A percentile compares a stretch with the other conserved stretches of the same genome.
Conservation (phyloP, 2,329 filamentous ascomycete species). For the Elsinoe necatrix region DNA sequence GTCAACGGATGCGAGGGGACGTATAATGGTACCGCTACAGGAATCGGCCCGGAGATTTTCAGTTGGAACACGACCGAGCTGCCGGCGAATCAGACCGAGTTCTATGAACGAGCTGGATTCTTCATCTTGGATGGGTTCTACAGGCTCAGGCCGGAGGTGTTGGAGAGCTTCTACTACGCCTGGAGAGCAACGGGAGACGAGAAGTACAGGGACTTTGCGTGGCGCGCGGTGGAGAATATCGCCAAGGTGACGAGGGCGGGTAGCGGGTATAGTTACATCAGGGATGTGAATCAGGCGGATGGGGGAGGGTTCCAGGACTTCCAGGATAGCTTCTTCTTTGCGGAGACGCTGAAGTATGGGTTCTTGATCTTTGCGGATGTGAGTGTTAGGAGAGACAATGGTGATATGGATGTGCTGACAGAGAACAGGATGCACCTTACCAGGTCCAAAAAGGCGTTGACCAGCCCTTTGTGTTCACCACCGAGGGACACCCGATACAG, state of each 20-base stretch:
- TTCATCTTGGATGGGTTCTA: slow-evolving; percentile 58
- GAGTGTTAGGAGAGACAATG: neutral
- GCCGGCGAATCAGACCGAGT: slow-evolving; percentile 38
- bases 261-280: slow-evolving; percentile 59
- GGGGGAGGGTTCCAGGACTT: slow-evolving; percentile 59
- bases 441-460: slow-evolving; percentile 43
- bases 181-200: slow-evolving; percentile 67
- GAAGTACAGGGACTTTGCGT: slow-evolving; percentile 77
- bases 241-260: slow-evolving; percentile 54
- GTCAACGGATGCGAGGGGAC: slow-evolving; percentile 66
- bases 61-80: slow-evolving; percentile 31
- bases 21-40: slow-evolving; percentile 58
- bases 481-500: slow-evolving; percentile 55
- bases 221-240: slow-evolving; percentile 66
- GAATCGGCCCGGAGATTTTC: slow-evolving; percentile 64
- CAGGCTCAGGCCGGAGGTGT: slow-evolving; percentile 63
- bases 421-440: slow-evolving; percentile 47
- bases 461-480: slow-evolving; percentile 56
- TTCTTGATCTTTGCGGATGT: slow-evolving; percentile 56
- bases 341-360: slow-evolving; percentile 77
- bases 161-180: slow-evolving; percentile 81
- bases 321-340: slow-evolving; percentile 83
- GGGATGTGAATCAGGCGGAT: slow-evolving; percentile 53
- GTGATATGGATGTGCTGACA: slow-evolving; percentile 16
- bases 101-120: slow-evolving; percentile 61